Evolutionary conservation across 495 filamentous ascomycete species (phyloP).

Genomic region (Trichocladium antarcticum): DNA sequence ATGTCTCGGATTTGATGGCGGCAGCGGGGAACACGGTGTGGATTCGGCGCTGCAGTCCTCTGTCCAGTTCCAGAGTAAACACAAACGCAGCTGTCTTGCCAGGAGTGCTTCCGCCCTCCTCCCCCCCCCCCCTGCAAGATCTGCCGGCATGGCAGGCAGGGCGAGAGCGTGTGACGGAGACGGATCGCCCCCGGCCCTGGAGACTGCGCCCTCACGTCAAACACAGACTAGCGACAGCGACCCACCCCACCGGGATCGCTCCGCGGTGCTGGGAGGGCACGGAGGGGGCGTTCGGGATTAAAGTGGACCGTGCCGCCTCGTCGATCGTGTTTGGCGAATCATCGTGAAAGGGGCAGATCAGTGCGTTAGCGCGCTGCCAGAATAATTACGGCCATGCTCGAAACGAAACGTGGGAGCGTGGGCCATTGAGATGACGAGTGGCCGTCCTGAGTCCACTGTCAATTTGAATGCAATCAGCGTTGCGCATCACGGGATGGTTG

Average conservation of each 20-base stretch:
- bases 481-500: not conserved
- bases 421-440: not conserved
- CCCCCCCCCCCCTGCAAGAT: no score
- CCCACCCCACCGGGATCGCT: conserved; percentile 9
- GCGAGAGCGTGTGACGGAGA: not conserved
- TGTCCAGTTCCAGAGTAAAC: no score
- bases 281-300: conserved; percentile 4
- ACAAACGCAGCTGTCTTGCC: no score
- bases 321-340: not conserved
- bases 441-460: not conserved
- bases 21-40: not conserved
- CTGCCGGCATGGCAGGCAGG: not conserved
- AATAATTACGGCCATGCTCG: not conserved
- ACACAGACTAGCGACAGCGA: not conserved
- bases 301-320: not conserved
- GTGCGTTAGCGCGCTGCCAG: not conserved
- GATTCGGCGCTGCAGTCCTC: not conserved
- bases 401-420: not conserved
- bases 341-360: not conserved
- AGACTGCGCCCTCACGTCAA: not conserved
- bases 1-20: not conserved
- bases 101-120: no score
- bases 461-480: not conserved
- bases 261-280: not conserved
- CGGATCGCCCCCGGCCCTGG: not conserved